Evolutionary conservation across 257 asterid species (phyloP), one percentile per base, ranked within the genome.

Genomic region (Henckelia pumila): DNA sequence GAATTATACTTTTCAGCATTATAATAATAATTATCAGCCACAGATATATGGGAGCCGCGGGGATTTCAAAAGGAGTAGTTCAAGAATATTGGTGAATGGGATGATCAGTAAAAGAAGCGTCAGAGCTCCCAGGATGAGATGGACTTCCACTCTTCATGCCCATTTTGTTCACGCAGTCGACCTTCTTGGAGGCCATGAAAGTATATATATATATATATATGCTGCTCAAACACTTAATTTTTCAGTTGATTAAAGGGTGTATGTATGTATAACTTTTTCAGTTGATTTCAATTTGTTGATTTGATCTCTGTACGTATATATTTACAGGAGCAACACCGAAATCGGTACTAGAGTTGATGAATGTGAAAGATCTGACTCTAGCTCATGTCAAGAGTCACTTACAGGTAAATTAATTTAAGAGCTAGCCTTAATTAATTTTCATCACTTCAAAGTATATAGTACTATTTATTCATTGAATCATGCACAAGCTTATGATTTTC

Each of bases 341-440:
- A 72, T 90, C 97, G 0, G 96, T 90, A 52, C 82, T 90, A 23
- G 97, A 90, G 81, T 67, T 90, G 82, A 90, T 90, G 97, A 84
- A 84, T 75, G 97, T 90, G 66, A 90, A 90, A 74, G 97, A 90
- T 86, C 96, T 90, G 75, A 90, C 97, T 71, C 88, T 90, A 78
- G 92, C 96, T 66, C 97, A 90, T 69, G 97, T 90, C 73, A 90
- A 90, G 80, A 90, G 97, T 75, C 97, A 90, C 75, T 86, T 90
- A 72, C 97, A 90, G 96, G 97, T 89, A 72, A 59, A n/a, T n/a
- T n/a, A n/a, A n/a, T n/a, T n/a, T n/a, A n/a, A n/a, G n/a, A n/a
- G n/a, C 67, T 11, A 28, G 29, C 44, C 58, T 55, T 33, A n/a
- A n/a, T n/a, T n/a, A n/a, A n/a, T n/a, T n/a, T n/a, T n/a, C n/a